Conservation (phyloP, 129 eudicot genomes). For the Escallonia herrerae region DNA sequence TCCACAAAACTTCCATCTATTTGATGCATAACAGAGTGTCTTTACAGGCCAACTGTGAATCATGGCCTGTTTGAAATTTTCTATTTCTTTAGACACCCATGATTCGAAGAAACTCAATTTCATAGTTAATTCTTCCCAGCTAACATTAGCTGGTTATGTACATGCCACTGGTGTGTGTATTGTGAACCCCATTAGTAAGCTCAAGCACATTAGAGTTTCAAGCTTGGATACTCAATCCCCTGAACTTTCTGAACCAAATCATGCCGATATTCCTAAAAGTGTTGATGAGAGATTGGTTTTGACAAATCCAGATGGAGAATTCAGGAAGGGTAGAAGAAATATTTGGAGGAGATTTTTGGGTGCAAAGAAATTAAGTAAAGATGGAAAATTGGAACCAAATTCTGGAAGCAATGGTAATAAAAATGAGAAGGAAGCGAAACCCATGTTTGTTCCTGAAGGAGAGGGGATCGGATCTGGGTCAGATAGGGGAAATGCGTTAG, state of each 20-base stretch:
- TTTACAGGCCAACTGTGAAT: background rate
- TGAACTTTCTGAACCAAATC: constrained; percentile 26
- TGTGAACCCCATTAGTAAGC: constrained; percentile 26
- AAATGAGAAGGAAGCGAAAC: constrained; percentile 5
- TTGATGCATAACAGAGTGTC: constrained; percentile 13
- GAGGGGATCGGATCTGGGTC: background rate
- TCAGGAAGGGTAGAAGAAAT: constrained; percentile 32
- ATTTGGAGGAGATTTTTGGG: constrained; percentile 54
- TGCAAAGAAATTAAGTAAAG: constrained; percentile 20
- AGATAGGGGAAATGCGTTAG: constrained; percentile 19
- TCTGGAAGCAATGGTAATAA: background rate
- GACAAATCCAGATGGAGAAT: constrained; percentile 16
- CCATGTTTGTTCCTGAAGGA: constrained; percentile 7
- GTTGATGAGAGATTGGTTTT: constrained; percentile 24
- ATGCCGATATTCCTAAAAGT: constrained; percentile 17
- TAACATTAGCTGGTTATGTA: constrained; percentile 16
- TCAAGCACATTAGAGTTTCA: constrained; percentile 50
- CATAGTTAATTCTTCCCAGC: constrained; percentile 7
- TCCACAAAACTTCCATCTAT: background rate
- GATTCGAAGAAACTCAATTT: constrained; percentile 41
- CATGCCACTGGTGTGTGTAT: constrained; percentile 20
- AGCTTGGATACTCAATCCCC: constrained; percentile 44
- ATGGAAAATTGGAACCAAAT: constrained; percentile 10
- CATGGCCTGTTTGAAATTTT: constrained; percentile 38
- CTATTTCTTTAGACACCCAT: constrained; percentile 21